A percentile compares a stretch with the other conserved stretches of the same genome.
phyloP scores from a whole-genome alignment of 768 basidiomycete genomes.

The Boletus eberwhitei region DNA sequence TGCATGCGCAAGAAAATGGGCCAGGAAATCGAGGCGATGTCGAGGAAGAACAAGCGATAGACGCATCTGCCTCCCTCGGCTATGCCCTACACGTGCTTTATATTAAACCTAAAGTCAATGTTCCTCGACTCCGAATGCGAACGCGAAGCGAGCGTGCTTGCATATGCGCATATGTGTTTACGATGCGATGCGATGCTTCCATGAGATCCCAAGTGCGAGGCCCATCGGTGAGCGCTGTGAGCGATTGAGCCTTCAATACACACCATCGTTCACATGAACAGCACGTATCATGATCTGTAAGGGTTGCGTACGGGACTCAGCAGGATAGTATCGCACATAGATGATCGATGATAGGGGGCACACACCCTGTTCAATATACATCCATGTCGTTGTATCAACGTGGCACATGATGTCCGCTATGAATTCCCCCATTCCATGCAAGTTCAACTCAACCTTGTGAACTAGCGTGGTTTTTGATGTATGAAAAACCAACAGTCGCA shows the following conservation, averaged over 20 bases:
- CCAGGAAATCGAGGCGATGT: too few species aligned
- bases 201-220: neutral
- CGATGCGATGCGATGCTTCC: neutral
- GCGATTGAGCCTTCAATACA: too few species aligned
- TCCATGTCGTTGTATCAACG: neutral
- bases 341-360: neutral
- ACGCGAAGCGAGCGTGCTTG: neutral
- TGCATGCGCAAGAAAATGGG: too few species aligned
- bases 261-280: neutral
- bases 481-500: neutral
- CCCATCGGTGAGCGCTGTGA: neutral
- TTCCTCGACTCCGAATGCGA: neutral
- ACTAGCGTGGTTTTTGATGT: neutral
- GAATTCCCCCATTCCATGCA: neutral
- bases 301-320: neutral
- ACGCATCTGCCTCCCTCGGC: neutral
- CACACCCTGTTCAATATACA: neutral
- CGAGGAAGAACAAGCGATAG: neutral
- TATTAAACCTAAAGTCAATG: slow-evolving; percentile 9
- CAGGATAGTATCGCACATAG: neutral
- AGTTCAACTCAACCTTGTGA: neutral
- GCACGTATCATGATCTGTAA: neutral
- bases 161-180: neutral
- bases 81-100: neutral
- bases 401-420: neutral